Evolutionary conservation across 2,329 filamentous ascomycete genomes (phyloP).

Genomic region (Sporothrix phasma): DNA sequence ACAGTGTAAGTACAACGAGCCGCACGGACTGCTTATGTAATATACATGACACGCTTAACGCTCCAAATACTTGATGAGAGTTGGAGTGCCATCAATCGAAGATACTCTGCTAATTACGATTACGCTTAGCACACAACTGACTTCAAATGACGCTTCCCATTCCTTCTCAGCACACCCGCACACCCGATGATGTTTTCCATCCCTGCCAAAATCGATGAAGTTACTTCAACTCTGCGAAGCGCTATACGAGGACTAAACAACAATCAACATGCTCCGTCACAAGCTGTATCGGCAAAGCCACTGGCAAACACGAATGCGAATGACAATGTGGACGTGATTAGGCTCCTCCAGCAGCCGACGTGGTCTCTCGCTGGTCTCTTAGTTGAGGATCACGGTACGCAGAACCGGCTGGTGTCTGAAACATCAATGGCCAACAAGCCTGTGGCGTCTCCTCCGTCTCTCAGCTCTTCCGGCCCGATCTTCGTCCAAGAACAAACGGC

Average conservation of each 20-base stretch:
- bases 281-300: neutral
- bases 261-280: neutral
- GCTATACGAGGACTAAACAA: neutral
- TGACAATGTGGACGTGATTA: neutral
- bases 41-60: no score
- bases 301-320: neutral
- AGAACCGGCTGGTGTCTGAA: conserved; percentile 24
- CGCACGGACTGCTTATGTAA: no score
- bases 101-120: no score
- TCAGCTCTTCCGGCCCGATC: conserved; percentile 73
- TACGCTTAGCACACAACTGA: neutral
- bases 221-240: neutral
- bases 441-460: conserved; percentile 77
- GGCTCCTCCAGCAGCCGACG: conserved; percentile 42
- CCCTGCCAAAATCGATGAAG: neutral
- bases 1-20: no score
- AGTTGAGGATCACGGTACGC: conserved; percentile 4
- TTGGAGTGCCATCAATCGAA: no score
- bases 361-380: conserved; percentile 79
- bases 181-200: neutral
- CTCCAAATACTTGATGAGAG: no score
- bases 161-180: neutral
- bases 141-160: neutral
- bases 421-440: conserved; percentile 57
- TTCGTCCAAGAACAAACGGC: conserved; percentile 49